Evolutionary conservation across 306 rosid genomes (phyloP).

Genomic region (Lathyrus tuberosus): DNA sequence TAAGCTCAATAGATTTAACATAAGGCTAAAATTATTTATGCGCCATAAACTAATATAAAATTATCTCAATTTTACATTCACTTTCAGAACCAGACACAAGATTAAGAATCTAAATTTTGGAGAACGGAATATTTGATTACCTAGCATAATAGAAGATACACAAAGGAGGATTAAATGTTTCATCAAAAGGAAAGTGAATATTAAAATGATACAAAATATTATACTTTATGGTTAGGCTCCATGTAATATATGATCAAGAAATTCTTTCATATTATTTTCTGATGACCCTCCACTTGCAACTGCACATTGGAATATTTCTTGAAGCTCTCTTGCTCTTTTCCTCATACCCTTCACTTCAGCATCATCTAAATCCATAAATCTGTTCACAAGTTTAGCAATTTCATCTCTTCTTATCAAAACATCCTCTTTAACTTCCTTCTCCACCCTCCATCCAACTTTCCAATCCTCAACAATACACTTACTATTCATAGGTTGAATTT

Average conservation of each 20-base stretch:
- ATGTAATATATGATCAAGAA: conserved; percentile 31
- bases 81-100: neutral
- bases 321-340: conserved; percentile 43
- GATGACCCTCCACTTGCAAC: conserved; percentile 53
- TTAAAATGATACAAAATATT: conserved; percentile 8
- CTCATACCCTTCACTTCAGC: conserved; percentile 46
- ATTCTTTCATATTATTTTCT: conserved; percentile 36
- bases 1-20: too few species aligned
- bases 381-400: conserved; percentile 45
- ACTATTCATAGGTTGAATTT: conserved; percentile 50
- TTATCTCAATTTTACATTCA: too few species aligned
- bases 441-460: conserved; percentile 65
- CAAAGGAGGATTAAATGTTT: neutral
- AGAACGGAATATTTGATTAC: neutral
- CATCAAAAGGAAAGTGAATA: neutral
- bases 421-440: conserved; percentile 17
- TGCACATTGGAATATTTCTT: conserved; percentile 36
- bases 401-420: conserved; percentile 48
- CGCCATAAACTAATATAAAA: too few species aligned
- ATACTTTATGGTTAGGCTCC: neutral
- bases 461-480: conserved; percentile 57
- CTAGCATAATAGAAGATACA: neutral
- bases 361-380: conserved; percentile 51
- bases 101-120: neutral
- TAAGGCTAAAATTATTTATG: too few species aligned